Base-by-base conservation (phyloP, 306 rosid genomes). In the Acacia melanoxylon region DNA sequence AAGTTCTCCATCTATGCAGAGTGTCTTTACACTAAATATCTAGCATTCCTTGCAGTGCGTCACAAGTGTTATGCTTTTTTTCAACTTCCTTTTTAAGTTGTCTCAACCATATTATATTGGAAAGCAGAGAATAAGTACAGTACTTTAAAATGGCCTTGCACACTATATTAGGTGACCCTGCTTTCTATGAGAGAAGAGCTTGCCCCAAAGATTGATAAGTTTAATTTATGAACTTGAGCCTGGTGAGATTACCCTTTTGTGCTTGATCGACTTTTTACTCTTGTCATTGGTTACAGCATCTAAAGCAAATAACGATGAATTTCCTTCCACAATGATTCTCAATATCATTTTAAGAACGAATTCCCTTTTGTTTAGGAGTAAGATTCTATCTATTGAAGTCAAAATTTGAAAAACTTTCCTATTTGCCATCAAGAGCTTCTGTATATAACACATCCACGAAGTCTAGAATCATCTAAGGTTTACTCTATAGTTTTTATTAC, bases 271-370 rank as follows among this genome's bases (percentile, higher is more conserved):
- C 15, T 49, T 49, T 61, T 13, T 25, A 19, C 40, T 27, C 37
- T 61, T 77, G 48, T 51, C 62, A 24, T 77, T 77, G 37, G 61
- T 71, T 77, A 77, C 59, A 37, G 68, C 72, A 71, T 77, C 51
- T 77, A 48, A 68, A 51, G 59, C 69, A n/a, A 77, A 49, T 48
- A 69, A 45, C 71, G 2, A 48, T 33, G 72, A 41, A 19, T 45
- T 66, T 35, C 37, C 75, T 75, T 54, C 52, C 63, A 31, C 42
- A 37, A 4, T 37, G 42, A 37, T 67, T 10, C 7, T 66, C 19
- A 27, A 63, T 2, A 63, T 63, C 25, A 14, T 42, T 20, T 4
- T 42, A n/a, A 12, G 29, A n/a, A 11, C 15, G 6, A 13, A 14
- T 70, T 70, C 19, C 54, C 15, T 76, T 24, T 20, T n/a, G 35